These are phyloP conservation scores for Vaccinium corymbosum DNA, from an alignment of 148 eudicot species.

Conservation along the genomic window DNA sequence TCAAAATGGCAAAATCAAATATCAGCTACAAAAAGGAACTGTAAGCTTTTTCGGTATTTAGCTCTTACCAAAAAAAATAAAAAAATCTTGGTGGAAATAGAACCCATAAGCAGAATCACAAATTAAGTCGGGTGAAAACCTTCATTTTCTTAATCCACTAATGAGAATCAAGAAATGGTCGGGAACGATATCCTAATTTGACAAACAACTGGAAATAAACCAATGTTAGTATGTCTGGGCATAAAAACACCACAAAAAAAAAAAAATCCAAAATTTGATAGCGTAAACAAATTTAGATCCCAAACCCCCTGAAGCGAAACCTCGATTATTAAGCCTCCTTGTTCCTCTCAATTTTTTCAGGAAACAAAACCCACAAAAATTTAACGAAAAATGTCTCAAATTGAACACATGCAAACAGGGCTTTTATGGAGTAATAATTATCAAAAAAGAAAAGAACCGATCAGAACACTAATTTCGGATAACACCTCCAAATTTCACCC, in stretches of 20 bases:
- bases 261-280: neutral
- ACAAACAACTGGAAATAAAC: neutral
- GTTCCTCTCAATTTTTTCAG: conserved; percentile 2
- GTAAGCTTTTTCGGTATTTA: neutral
- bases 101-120: neutral
- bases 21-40: neutral
- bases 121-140: neutral
- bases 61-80: too few relatives aligned
- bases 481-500: neutral
- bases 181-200: neutral
- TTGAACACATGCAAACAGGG: neutral
- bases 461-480: neutral
- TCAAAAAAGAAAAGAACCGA: neutral
- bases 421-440: neutral
- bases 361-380: neutral
- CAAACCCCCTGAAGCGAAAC: neutral
- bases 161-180: neutral
- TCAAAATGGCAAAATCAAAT: neutral
- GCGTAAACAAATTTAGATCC: neutral
- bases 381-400: neutral
- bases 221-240: neutral
- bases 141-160: neutral
- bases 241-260: too few relatives aligned
- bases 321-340: neutral
- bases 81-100: neutral